Conservation (phyloP, 331 rosid species). For the Cydonia oblonga region DNA sequence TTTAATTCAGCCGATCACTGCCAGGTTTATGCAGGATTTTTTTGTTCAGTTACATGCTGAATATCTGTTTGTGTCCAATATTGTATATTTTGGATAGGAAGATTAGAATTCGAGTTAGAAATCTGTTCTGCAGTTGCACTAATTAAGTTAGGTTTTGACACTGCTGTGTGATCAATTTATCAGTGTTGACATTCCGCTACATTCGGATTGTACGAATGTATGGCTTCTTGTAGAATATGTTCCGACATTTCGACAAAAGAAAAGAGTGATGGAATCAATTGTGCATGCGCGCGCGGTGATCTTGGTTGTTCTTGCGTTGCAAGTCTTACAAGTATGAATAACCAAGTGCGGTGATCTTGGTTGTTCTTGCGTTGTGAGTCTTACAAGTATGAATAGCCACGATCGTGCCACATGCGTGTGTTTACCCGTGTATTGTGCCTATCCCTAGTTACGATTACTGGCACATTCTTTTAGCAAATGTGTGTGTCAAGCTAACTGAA, state of each 20-base stretch:
- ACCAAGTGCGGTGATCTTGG: too few relatives aligned
- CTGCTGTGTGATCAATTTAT: too few relatives aligned
- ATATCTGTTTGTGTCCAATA: not conserved
- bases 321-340: too few relatives aligned
- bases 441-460: too few relatives aligned
- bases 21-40: not conserved
- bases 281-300: too few relatives aligned
- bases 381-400: too few relatives aligned
- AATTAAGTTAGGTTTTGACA: not conserved
- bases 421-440: too few relatives aligned
- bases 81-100: not conserved
- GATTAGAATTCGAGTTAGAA: not conserved
- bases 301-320: too few relatives aligned
- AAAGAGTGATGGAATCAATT: not conserved
- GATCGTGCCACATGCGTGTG: too few relatives aligned
- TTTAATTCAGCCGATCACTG: not conserved
- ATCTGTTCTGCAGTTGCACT: not conserved
- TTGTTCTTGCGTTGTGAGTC: too few relatives aligned
- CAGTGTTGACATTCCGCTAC: not conserved
- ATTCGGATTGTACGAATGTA: not conserved
- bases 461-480: too few relatives aligned
- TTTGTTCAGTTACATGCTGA: conserved; percentile 7
- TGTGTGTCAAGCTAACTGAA: too few relatives aligned
- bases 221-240: not conserved
- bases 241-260: not conserved